Evolutionary conservation across 306 rosid genomes (phyloP).

Genomic region (Dryas octopetala): DNA sequence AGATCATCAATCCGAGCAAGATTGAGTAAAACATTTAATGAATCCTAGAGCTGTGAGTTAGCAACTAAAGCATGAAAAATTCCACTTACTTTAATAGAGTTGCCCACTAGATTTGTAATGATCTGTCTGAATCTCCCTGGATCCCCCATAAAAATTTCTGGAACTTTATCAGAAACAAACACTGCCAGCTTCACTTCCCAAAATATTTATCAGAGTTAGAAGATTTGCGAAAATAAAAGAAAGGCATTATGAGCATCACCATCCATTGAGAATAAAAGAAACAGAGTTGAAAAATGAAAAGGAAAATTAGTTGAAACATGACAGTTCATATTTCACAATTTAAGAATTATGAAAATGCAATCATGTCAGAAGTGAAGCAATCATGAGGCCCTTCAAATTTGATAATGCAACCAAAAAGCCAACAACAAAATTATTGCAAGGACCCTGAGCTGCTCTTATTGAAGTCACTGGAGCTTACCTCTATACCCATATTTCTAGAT

Average conservation of each 20-base stretch:
- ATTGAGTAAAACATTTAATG: neutral
- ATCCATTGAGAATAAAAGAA: slow-evolving; percentile 16
- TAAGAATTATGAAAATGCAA: neutral
- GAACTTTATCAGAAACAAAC: slow-evolving; percentile 94
- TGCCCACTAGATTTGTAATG: slow-evolving; percentile 92
- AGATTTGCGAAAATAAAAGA: slow-evolving; percentile 24
- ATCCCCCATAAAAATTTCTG: slow-evolving; percentile 84
- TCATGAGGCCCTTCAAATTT: neutral
- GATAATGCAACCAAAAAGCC: neutral
- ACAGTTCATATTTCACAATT: neutral
- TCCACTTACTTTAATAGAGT: slow-evolving; percentile 85
- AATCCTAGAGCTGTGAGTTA: neutral
- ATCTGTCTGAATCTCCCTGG: slow-evolving; percentile 98
- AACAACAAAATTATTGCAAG: neutral
- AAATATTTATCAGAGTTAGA: slow-evolving; percentile 21
- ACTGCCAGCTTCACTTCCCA: slow-evolving; percentile 80
- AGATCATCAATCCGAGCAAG: slow-evolving; percentile 9
- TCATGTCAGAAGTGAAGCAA: neutral
- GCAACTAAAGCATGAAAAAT: slow-evolving; percentile 9
- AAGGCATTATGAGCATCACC: slow-evolving; percentile 9
- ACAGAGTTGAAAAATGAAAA: neutral
- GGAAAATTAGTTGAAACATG: slow-evolving; percentile 21
- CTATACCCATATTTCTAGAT: slow-evolving; percentile 86
- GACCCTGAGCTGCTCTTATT: neutral
- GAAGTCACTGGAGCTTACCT: slow-evolving; percentile 49